Evolutionary conservation across 805 yeast genomes (phyloP), one percentile per base, ranked within the genome.

Genomic region (Debaryomyces castellii): DNA sequence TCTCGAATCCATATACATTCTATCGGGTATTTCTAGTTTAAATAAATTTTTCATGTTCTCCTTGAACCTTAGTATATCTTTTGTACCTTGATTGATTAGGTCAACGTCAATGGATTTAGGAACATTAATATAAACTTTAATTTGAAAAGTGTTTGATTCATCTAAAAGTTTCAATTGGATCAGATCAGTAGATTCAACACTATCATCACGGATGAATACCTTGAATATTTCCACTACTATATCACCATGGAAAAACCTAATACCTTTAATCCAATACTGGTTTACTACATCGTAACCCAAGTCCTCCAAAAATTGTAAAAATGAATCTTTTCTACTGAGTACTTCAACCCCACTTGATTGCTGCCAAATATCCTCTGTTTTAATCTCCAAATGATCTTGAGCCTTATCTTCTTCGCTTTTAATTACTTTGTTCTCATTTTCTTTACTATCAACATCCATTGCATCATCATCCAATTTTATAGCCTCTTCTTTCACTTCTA

Each of bases 1-100:
- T 53, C 96, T 76, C 1, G 91, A 81, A 61, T 90, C 96, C 89
- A 90, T 88, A 21, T 76, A 71, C 59, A 80, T 81, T 50, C 96
- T 74, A 57, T 88, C 94, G 4, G 96, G 96, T 25, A 87, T 78
- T 16, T 73, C 80, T 39, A 91, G 71, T 39, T 81, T 80, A 7
- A 91, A 74, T 41, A 89, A 69, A 11, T 90, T 90, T 46, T 74
- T 68, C 48, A 91, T 67, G 41, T 83, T 88, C 16, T 71, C 80
- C 62, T 87, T 88, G 33, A 89, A 66, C 39, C 66, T 70, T 39
- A 81, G 67, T 51, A 91, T 67, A 44, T 83, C 83, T 46, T 78
- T 79, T 3, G 83, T 80, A 1, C 89, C 88, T 45, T 76, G 76
- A 45, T 80, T 81, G 7, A 87, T 80, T 41, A 78, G 77, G 24